Base-by-base conservation (phyloP, 2,329 filamentous ascomycete genomes). In the Ophiosphaerella herpotricha region DNA sequence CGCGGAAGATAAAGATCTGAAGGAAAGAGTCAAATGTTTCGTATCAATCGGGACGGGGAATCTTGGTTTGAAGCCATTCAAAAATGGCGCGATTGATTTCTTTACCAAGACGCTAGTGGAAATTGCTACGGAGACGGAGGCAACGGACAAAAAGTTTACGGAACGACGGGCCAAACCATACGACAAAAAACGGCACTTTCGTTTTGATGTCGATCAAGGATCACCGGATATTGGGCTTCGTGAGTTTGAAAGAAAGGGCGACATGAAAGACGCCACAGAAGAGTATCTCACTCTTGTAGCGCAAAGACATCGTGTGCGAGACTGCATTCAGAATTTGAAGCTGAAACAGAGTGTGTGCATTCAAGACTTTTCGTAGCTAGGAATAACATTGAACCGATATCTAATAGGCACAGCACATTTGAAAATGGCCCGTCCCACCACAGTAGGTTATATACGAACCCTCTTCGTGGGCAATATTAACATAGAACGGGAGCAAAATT, bases 131-230 rank as follows among this genome's bases (percentile, higher is more conserved):
- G 39, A 60, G 26, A 58, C 55, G 1, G 47, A 58, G 16, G 34
- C 21, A 9, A 56, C 52, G 5, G 47, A 49, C 8, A 31, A 35
- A 14, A 32, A 33, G 29, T 51, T 58, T 7, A 29, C 40, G 5
- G 31, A 21, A 7, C 45, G 48, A 7, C 51, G 48, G 52, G 16
- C 33, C 1, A 37, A 47, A 5, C 38, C 31, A 14, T 34, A 16
- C 13, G 42, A 46, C 1, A 26, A 52, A 3, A 37, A 39, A 3
- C 31, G 52, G 16, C 50, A 42, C 13, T 58, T 48, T 34, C 52
- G 57, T 1, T 58, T 60, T 43, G 58, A 60, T 26, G 57, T 58
- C 18, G 47, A 52, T 52, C 16, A 55, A 12, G 57, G 57, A 16
- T 43, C 58, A 0, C 33, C 54, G 24, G 33, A 54, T 7, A 46